Evolutionary conservation across 495 filamentous ascomycete species (phyloP).

Genomic region (Aspergillus ellipticus): DNA sequence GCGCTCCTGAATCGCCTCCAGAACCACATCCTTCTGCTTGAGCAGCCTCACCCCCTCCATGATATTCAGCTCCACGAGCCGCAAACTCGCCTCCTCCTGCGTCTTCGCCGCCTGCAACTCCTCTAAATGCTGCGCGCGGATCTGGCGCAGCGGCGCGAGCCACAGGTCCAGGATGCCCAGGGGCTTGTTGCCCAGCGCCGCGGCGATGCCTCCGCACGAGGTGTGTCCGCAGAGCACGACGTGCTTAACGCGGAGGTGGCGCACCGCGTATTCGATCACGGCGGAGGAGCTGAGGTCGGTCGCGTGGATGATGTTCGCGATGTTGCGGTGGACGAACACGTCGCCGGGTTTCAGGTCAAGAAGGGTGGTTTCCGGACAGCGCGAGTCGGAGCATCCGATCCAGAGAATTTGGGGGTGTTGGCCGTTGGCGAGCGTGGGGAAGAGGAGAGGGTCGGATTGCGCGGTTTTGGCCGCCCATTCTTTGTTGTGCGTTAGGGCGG

Average conservation of each 20-base stretch:
- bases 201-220: slow-evolving; percentile 73
- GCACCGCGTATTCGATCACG: slow-evolving; percentile 81
- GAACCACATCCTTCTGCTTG: slow-evolving; percentile 55
- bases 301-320: slow-evolving; percentile 80
- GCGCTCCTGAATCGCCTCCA: slow-evolving; percentile 63
- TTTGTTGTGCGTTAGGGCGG: slow-evolving; percentile 52
- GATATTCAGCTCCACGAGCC: slow-evolving; percentile 68
- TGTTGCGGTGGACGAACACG: slow-evolving; percentile 92
- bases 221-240: slow-evolving; percentile 85
- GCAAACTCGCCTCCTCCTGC: slow-evolving; percentile 44
- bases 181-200: slow-evolving; percentile 61
- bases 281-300: slow-evolving; percentile 70
- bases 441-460: slow-evolving; percentile 66
- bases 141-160: slow-evolving; percentile 65
- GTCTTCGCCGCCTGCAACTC: slow-evolving; percentile 46
- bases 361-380: slow-evolving; percentile 83
- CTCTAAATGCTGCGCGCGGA: slow-evolving; percentile 51
- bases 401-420: slow-evolving; percentile 80
- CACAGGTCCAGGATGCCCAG: slow-evolving; percentile 78
- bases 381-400: slow-evolving; percentile 89
- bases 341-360: slow-evolving; percentile 79
- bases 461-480: slow-evolving; percentile 65
- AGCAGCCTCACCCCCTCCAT: slow-evolving; percentile 61
- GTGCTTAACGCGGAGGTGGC: slow-evolving; percentile 71
- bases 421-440: slow-evolving; percentile 62